Evolutionary conservation across 2,329 filamentous ascomycete species (phyloP), one percentile per base, ranked within the genome.

Genomic region (Penicillium sp.): DNA sequence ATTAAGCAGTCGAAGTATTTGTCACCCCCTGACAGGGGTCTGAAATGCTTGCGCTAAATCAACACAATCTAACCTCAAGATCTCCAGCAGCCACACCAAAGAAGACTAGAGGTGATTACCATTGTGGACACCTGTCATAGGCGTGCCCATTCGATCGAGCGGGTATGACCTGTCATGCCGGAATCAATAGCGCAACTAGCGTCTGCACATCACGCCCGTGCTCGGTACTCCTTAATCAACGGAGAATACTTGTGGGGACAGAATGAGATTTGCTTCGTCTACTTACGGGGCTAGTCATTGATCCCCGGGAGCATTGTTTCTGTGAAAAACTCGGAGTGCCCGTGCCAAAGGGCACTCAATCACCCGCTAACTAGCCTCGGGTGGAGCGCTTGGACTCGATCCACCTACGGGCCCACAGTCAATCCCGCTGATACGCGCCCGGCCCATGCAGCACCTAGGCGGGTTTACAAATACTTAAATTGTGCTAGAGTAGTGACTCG

Each of bases 181-280:
- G 21, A 43, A 38, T 49, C 31, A 39, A 43, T 53, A 48, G 38
- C 40, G 22, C 11, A 27, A 31, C 38, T 49, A 39, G 50, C 11
- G 43, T 31, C n/a, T 38, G 24, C 22, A 36, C 18, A 39, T 40
- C 14, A 48, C 13, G 14, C n/a, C 42, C 32, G n/a, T 18, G 29
- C 47, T 36, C 31, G 40, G 40, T 4, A 31, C 27, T 47, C 45
- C 22, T 42, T 10, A 40, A 45, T 21, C 34, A 6, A n/a, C 11
- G 18, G 24, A 27, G 24, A 34, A 34, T 42, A 34, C 10, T 40
- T 36, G 27, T 34, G 49, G 27, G 42, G 16, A 32, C 42, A 24
- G 14, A 8, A 40, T 18, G 8, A 21, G 14, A 40, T 40, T 40
- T 40, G 16, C 34, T n/a, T 40, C n/a, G 10, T 16, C 6, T 21